phyloP scores from a whole-genome alignment of 768 basidiomycete species.

The Termitomyces sp. region DNA sequence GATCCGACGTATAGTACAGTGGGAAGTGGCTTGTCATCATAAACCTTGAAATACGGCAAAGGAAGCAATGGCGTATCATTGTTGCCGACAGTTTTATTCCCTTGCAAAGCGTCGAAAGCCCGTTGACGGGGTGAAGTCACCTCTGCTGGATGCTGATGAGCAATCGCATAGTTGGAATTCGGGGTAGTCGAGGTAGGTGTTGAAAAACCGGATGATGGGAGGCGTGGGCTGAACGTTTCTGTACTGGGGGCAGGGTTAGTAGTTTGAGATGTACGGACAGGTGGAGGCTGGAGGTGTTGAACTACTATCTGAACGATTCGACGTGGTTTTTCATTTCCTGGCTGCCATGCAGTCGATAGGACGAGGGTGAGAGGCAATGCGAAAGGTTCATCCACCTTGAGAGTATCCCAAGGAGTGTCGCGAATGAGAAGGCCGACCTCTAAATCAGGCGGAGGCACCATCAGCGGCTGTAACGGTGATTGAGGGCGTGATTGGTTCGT shows the following conservation, averaged over 20 bases:
- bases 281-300: constrained; percentile 56
- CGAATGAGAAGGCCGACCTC: constrained; percentile 55
- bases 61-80: constrained; percentile 25
- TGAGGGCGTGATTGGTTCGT: constrained; percentile 27
- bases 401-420: constrained; percentile 35
- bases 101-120: constrained; percentile 12
- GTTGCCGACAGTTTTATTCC: constrained; percentile 5
- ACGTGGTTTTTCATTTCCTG: constrained; percentile 22
- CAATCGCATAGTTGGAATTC: constrained; percentile 45
- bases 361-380: constrained; percentile 47
- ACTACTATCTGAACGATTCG: constrained; percentile 50
- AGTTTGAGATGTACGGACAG: constrained; percentile 11
- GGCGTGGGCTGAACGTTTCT: constrained; percentile 25
- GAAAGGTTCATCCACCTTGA: constrained; percentile 56
- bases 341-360: constrained; percentile 39
- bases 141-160: constrained; percentile 43
- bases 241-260: constrained; percentile 14
- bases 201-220: constrained; percentile 47
- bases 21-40: constrained; percentile 27
- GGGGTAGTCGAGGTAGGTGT: constrained; percentile 43
- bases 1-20: constrained; percentile 43
- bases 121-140: constrained; percentile 35
- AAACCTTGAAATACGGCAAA: constrained; percentile 39
- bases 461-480: constrained; percentile 23
- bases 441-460: constrained; percentile 31